phyloP scores from a whole-genome alignment of 345 rosid genomes.

The Salix arbutifolia region DNA sequence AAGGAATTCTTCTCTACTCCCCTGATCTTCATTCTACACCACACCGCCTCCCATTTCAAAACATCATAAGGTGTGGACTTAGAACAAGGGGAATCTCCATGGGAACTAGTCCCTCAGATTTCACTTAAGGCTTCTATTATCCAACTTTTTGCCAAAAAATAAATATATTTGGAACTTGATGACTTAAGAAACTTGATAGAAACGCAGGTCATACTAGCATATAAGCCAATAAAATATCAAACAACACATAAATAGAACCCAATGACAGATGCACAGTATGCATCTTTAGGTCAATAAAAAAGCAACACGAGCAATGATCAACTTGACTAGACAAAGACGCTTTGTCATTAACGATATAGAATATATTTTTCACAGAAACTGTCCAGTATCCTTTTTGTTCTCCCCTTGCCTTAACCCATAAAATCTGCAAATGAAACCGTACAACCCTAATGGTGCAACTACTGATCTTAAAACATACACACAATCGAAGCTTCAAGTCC shows the following conservation, averaged over 20 bases:
- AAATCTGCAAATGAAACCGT: background rate
- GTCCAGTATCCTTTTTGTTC: background rate
- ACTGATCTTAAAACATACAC: background rate
- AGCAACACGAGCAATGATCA: background rate
- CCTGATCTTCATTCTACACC: too few relatives aligned
- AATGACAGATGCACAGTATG: background rate
- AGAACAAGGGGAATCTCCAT: too few relatives aligned
- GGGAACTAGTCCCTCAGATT: too few relatives aligned
- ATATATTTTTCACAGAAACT: background rate
- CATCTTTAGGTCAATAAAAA: background rate
- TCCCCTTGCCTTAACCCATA: background rate
- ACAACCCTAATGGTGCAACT: background rate
- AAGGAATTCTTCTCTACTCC: too few relatives aligned
- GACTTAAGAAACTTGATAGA: background rate
- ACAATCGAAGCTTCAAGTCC: background rate
- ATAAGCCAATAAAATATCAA: background rate
- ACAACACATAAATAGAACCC: background rate
- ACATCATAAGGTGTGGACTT: too few relatives aligned
- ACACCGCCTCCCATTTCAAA: too few relatives aligned
- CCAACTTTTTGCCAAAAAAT: background rate
- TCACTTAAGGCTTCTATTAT: background rate
- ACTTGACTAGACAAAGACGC: background rate
- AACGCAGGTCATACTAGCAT: background rate
- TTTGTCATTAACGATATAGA: background rate
- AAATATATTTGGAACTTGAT: background rate